Base-by-base conservation (phyloP, 495 filamentous ascomycete genomes). In the Haplographium delicatum region DNA sequence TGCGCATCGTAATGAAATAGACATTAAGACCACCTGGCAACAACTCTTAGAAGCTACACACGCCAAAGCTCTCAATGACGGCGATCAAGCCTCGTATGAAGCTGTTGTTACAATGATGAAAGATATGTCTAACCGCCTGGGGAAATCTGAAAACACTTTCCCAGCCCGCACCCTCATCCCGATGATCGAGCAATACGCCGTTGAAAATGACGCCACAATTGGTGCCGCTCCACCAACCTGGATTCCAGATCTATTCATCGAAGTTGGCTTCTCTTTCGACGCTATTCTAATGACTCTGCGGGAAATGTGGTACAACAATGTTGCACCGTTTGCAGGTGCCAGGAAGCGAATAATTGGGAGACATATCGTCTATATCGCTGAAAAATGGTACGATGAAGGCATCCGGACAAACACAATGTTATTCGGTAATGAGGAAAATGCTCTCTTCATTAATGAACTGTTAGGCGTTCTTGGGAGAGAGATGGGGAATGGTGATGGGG, bases 21-120 rank as follows among this genome's bases (percentile, higher is more conserved):
- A 91, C 64, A 89, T 99, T 63, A 72, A 72, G 46, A 70, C 82
- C 44, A 91, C 88, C 20, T 99, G 93, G 93, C 75, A 84, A 58
- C 81, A 83, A 50, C 75, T 96, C 20, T 80, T 98, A 53, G 76
- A 85, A 22, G 69, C 79, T 45, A 75, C 77, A 5, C 86, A 95
- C 64, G 67, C 76, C 27, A 72, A 83, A n/a, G 80, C 19, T 67
- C 64, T 52, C 51, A 60, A 34, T 72, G 22, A 19, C 4, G 35
- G 80, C 19, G 67, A 63, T 50, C 52, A 60, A 34, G 73, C 80
- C 37, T 88, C 91, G 0, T 96, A 85, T 64, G 91, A 97, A 65
- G 75, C 78, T 9, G 75, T 98, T 6, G 74, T 82, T 24, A 79
- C 85, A 39, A 81, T 81, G 55, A 72, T 95, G 45, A 83, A 86